Percentiles rank a stretch among this genome's conserved stretches.
phyloP scores from a whole-genome alignment of 179 eudicot genomes.

The Carnegiea gigantea region DNA sequence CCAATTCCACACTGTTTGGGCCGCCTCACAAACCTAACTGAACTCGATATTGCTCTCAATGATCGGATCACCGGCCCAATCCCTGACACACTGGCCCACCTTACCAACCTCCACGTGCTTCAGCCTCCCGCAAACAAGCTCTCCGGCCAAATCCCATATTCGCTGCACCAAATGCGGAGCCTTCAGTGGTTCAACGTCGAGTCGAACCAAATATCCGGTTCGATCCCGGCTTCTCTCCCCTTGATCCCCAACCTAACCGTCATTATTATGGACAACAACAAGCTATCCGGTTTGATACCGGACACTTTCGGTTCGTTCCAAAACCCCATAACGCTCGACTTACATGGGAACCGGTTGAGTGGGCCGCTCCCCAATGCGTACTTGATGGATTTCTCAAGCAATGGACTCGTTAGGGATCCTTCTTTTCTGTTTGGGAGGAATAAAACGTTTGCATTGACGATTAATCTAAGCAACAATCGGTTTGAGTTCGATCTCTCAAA shows the following conservation, averaged over 20 bases:
- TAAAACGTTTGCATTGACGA: background rate
- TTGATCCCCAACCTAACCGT: conserved; percentile 22
- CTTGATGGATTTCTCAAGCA: conserved; percentile 37
- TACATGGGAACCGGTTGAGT: conserved; percentile 30
- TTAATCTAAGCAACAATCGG: conserved; percentile 5
- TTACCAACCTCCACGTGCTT: background rate
- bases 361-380: conserved; percentile 42
- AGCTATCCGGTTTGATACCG: conserved; percentile 53
- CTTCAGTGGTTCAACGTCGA: background rate
- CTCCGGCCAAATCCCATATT: background rate
- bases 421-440: conserved; percentile 29
- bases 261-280: conserved; percentile 36
- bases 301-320: conserved; percentile 41
- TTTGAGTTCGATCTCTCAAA: conserved; percentile 28
- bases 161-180: background rate
- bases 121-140: background rate
- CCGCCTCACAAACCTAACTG: background rate
- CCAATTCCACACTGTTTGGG: conserved; percentile 11
- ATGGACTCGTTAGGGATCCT: conserved; percentile 33
- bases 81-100: background rate
- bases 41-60: background rate
- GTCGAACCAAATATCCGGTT: conserved; percentile 34
- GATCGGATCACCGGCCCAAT: conserved; percentile 5
- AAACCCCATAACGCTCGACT: conserved; percentile 6
- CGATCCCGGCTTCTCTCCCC: conserved; percentile 43